Evolutionary conservation across 768 basidiomycete species (phyloP).

Genomic region (Amanita pseudoporphyria): DNA sequence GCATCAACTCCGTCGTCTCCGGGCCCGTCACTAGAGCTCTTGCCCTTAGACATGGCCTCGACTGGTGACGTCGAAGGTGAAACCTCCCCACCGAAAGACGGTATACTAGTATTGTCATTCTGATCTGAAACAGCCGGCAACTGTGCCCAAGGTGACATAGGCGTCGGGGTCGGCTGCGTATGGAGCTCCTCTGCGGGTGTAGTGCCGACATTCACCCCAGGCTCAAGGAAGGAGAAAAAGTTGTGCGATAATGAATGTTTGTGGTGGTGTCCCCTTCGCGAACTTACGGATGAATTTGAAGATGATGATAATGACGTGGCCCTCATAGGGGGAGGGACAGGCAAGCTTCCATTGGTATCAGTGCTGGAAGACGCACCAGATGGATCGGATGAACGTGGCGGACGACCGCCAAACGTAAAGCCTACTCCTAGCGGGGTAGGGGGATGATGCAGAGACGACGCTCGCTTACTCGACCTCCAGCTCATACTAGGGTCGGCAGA

Average conservation of each 20-base stretch:
- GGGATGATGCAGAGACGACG: background rate
- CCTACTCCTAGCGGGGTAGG: conserved; percentile 36
- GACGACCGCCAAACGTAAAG: conserved; percentile 59
- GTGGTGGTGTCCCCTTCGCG: conserved; percentile 75
- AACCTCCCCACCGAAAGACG: background rate
- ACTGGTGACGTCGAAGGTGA: background rate
- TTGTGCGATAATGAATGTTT: conserved; percentile 92
- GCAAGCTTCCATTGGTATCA: background rate
- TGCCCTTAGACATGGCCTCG: background rate
- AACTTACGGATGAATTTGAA: conserved; percentile 21
- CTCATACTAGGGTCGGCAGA: conserved; percentile 29
- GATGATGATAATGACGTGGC: conserved; percentile 13
- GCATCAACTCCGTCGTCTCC: no score
- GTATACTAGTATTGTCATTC: no score
- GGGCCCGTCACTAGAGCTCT: background rate
- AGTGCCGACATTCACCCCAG: conserved; percentile 27
- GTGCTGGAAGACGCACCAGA: background rate
- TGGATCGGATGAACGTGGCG: conserved; percentile 17
- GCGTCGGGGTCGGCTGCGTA: conserved; percentile 49
- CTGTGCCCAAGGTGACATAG: conserved; percentile 50
- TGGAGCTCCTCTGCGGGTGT: conserved; percentile 23
- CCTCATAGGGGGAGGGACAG: conserved; percentile 19
- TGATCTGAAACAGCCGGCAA: conserved; percentile 33
- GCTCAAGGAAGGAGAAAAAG: conserved; percentile 93
- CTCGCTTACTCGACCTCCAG: background rate